phyloP scores from a whole-genome alignment of 2,329 filamentous ascomycete species.

The Neonectria ditissima region DNA sequence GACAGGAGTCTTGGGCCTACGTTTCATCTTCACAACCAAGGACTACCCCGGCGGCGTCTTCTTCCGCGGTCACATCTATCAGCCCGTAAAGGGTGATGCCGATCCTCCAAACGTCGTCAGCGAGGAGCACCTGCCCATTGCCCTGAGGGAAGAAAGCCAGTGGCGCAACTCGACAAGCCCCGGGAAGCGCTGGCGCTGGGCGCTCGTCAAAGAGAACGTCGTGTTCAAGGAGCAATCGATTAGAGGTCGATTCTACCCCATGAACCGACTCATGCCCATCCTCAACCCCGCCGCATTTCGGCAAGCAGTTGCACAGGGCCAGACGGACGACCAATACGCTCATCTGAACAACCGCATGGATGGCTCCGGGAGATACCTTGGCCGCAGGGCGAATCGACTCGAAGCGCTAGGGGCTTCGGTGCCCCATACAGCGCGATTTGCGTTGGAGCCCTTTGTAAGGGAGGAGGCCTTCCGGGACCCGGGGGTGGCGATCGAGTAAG shows the following conservation, averaged over 20 bases:
- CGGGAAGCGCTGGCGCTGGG: slow-evolving; percentile 52
- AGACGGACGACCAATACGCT: slow-evolving; percentile 58
- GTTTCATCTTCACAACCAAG: slow-evolving; percentile 54
- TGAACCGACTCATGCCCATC: slow-evolving; percentile 63
- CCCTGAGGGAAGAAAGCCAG: slow-evolving; percentile 53
- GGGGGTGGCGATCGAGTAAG: slow-evolving; percentile 26
- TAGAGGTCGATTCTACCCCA: slow-evolving; percentile 69
- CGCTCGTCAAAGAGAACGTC: slow-evolving; percentile 58
- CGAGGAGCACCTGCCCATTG: slow-evolving; percentile 56
- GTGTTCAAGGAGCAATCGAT: slow-evolving; percentile 61
- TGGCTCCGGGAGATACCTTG: slow-evolving; percentile 55
- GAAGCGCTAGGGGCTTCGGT: slow-evolving; percentile 60
- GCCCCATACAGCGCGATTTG: slow-evolving; percentile 49
- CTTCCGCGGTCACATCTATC: slow-evolving; percentile 57
- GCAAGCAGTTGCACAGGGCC: slow-evolving; percentile 51
- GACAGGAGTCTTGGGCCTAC: slow-evolving; percentile 53
- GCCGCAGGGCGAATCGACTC: slow-evolving; percentile 53
- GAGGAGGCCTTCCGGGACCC: slow-evolving; percentile 46
- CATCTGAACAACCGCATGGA: slow-evolving; percentile 67
- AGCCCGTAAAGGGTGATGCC: slow-evolving; percentile 47
- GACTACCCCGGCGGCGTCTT: slow-evolving; percentile 52
- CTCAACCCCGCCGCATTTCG: slow-evolving; percentile 57
- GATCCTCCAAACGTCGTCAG: slow-evolving; percentile 45
- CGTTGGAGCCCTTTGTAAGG: slow-evolving; percentile 51
- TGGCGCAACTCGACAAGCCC: slow-evolving; percentile 54